Percentiles rank a stretch among this genome's conserved stretches.
phyloP scores from a whole-genome alignment of 495 filamentous ascomycete genomes.

The Tuber borchii region DNA sequence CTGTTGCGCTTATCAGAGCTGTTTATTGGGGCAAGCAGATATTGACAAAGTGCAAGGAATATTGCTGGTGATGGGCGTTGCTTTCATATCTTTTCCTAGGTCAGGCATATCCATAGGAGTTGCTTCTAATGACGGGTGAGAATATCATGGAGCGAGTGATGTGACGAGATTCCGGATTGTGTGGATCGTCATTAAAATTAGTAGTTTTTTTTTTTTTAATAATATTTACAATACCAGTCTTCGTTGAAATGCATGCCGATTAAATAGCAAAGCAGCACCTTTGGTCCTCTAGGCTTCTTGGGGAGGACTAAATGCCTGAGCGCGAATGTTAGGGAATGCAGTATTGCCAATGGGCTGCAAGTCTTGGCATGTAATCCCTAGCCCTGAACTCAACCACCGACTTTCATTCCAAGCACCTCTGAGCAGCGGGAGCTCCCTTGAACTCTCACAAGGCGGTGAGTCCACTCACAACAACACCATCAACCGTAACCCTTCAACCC shows the following conservation, averaged over 20 bases:
- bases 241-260: neutral
- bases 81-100: neutral
- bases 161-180: neutral
- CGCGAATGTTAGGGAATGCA: neutral
- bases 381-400: neutral
- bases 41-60: neutral
- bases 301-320: neutral
- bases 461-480: neutral
- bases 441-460: neutral
- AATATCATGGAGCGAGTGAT: neutral
- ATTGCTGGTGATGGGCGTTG: neutral
- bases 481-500: neutral
- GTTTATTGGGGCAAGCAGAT: neutral
- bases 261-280: neutral
- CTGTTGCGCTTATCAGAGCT: neutral
- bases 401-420: neutral
- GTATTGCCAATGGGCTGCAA: neutral
- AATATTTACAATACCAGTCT: neutral
- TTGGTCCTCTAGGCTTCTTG: neutral
- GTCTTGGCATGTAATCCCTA: conserved; percentile 4
- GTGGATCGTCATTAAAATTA: neutral
- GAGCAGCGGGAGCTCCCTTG: neutral
- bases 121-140: neutral
- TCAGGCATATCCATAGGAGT: neutral
- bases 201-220: neutral